phyloP scores from a whole-genome alignment of 306 rosid genomes.

The Sophora flavescens region DNA sequence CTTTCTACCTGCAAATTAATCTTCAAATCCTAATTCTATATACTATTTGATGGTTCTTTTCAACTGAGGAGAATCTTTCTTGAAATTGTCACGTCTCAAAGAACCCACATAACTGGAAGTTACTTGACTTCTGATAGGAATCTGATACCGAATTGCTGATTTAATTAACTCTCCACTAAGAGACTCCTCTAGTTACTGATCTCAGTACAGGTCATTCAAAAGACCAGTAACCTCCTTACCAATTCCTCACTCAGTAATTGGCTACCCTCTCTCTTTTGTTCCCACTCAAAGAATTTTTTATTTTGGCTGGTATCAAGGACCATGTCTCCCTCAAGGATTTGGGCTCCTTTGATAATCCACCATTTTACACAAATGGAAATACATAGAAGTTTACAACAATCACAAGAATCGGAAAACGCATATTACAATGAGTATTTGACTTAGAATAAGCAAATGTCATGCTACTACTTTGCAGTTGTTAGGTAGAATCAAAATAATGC shows the following conservation, averaged over 20 bases:
- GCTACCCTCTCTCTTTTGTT: not conserved
- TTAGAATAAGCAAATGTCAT: not conserved
- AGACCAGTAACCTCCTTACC: not conserved
- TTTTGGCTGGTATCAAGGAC: no score
- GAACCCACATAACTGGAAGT: not conserved
- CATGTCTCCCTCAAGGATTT: not conserved
- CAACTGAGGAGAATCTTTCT: not conserved
- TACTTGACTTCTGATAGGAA: no score
- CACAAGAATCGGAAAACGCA: conserved; percentile 3
- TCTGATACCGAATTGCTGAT: no score
- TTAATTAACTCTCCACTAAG: not conserved
- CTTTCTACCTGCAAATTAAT: no score
- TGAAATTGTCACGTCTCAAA: not conserved
- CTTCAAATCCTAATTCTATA: not conserved
- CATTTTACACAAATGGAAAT: conserved; percentile 1
- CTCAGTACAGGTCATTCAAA: not conserved
- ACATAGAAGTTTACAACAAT: not conserved
- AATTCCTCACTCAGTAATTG: not conserved
- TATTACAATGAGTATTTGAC: not conserved
- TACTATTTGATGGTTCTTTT: not conserved
- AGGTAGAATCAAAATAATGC: not conserved
- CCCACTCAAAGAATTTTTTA: no score
- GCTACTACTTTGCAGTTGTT: not conserved
- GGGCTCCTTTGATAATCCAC: not conserved
- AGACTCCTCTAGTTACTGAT: not conserved